Percentiles rank a stretch among this genome's conserved stretches.
These are phyloP conservation scores for Funneliformis caledonium DNA, from an alignment of 371 early-diverging fungal species.

Conservation along the genomic window DNA sequence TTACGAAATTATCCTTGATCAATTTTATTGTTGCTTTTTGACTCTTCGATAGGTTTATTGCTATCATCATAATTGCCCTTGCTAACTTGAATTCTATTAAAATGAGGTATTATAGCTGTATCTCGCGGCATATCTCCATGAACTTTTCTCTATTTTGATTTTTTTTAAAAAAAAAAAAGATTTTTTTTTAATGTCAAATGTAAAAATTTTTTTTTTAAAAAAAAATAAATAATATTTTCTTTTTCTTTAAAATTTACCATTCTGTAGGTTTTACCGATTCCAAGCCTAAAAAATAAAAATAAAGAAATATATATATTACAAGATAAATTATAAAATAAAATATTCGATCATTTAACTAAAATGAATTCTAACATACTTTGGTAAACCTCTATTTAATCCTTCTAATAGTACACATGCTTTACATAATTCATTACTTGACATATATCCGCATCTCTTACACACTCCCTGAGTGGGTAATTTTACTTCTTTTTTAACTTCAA, in stretches of 20 bases:
- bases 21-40: background rate
- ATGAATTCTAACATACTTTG: conserved; percentile 52
- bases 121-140: conserved; percentile 44
- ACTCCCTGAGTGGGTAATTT: conserved; percentile 70
- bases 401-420: conserved; percentile 95
- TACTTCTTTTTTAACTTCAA: conserved; percentile 70
- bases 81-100: conserved; percentile 33
- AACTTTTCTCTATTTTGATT: conserved; percentile 40
- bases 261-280: conserved; percentile 56
- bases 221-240: background rate
- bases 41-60: background rate
- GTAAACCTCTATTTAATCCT: conserved; percentile 89
- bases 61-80: background rate
- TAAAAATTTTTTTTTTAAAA: background rate
- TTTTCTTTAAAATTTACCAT: conserved; percentile 45
- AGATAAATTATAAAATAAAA: conserved; percentile 1
- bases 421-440: conserved; percentile 88
- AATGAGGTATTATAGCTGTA: conserved; percentile 37
- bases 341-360: background rate
- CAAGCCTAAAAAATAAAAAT: conserved; percentile 42
- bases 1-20: too few species aligned
- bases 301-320: background rate
- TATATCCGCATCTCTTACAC: conserved; percentile 94
- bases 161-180: background rate
- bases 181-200: background rate